Evolutionary conservation across 768 basidiomycete genomes (phyloP).

Genomic region (Rickenella mellea): DNA sequence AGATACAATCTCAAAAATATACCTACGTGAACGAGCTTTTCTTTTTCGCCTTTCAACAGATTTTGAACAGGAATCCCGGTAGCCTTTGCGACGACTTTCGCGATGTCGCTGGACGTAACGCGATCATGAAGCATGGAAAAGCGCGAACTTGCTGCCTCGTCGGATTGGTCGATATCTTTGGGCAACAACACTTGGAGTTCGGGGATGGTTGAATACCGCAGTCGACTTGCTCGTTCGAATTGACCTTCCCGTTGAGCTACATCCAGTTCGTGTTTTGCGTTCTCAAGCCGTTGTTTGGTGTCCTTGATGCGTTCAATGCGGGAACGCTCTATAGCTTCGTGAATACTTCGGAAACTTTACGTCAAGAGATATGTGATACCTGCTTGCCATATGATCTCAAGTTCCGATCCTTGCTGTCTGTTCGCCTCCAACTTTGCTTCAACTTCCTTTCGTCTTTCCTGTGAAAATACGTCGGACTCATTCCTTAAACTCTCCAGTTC

Average conservation of each 20-base stretch:
- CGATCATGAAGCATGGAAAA: slow-evolving; percentile 72
- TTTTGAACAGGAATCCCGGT: slow-evolving; percentile 91
- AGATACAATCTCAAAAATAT: background rate
- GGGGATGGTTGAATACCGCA: slow-evolving; percentile 80
- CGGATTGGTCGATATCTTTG: slow-evolving; percentile 29
- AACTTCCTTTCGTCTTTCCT: slow-evolving; percentile 60
- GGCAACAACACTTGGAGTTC: slow-evolving; percentile 69
- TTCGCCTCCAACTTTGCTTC: slow-evolving; percentile 54
- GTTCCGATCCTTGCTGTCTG: slow-evolving; percentile 48
- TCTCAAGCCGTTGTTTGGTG: slow-evolving; percentile 66
- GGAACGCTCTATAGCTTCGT: slow-evolving; percentile 42
- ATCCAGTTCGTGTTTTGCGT: slow-evolving; percentile 78
- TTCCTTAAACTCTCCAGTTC: slow-evolving; percentile 86
- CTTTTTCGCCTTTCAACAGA: slow-evolving; percentile 79
- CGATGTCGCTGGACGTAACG: slow-evolving; percentile 84
- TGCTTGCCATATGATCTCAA: slow-evolving; percentile 66
- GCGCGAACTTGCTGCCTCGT: slow-evolving; percentile 36
- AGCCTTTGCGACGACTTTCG: slow-evolving; percentile 77
- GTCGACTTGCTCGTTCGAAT: slow-evolving; percentile 72
- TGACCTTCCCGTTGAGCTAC: slow-evolving; percentile 85
- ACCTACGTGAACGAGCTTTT: slow-evolving; percentile 80
- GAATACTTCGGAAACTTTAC: background rate
- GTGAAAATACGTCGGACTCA: slow-evolving; percentile 76
- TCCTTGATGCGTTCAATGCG: slow-evolving; percentile 63
- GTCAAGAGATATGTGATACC: slow-evolving; percentile 29